phyloP scores from a whole-genome alignment of 768 basidiomycete genomes.

The Lentinula edodes region DNA sequence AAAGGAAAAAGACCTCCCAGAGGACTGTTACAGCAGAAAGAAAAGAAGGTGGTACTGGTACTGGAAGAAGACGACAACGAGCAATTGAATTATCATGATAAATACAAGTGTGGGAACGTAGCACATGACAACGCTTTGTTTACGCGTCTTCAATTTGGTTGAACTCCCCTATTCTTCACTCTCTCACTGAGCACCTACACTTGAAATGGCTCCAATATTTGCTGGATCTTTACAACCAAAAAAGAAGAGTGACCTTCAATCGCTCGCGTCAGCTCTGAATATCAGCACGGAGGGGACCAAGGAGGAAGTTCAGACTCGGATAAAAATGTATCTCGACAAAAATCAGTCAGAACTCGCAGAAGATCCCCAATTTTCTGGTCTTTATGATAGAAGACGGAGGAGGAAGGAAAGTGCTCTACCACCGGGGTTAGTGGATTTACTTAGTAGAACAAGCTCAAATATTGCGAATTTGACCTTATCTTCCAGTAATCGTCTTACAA shows the following conservation, averaged over 20 bases:
- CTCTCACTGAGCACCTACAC: background rate
- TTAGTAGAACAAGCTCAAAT: background rate
- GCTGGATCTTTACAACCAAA: slow-evolving; percentile 55
- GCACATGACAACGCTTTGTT: slow-evolving; percentile 4
- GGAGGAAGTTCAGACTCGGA: slow-evolving; percentile 56
- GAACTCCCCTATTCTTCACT: background rate
- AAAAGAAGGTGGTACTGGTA: slow-evolving; percentile 8
- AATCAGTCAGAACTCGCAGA: slow-evolving; percentile 52
- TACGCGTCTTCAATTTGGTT: background rate
- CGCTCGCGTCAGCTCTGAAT: slow-evolving; percentile 49
- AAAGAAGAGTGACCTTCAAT: slow-evolving; percentile 64
- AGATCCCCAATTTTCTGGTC: slow-evolving; percentile 50
- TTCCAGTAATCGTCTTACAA: slow-evolving; percentile 14
- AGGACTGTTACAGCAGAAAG: slow-evolving; percentile 15
- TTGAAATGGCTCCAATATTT: slow-evolving; percentile 26
- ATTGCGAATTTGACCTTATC: background rate
- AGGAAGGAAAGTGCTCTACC: slow-evolving; percentile 12
- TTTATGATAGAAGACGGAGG: slow-evolving; percentile 38
- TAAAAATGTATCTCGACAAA: slow-evolving; percentile 55
- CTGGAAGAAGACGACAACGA: background rate
- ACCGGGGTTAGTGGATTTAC: background rate
- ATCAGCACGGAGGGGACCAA: slow-evolving; percentile 55
- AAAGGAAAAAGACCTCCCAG: slow-evolving; percentile 21
- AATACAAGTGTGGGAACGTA: background rate
- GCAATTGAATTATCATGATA: background rate